phyloP scores from a whole-genome alignment of 2,329 filamentous ascomycete species.

The Colletotrichum simmondsii region DNA sequence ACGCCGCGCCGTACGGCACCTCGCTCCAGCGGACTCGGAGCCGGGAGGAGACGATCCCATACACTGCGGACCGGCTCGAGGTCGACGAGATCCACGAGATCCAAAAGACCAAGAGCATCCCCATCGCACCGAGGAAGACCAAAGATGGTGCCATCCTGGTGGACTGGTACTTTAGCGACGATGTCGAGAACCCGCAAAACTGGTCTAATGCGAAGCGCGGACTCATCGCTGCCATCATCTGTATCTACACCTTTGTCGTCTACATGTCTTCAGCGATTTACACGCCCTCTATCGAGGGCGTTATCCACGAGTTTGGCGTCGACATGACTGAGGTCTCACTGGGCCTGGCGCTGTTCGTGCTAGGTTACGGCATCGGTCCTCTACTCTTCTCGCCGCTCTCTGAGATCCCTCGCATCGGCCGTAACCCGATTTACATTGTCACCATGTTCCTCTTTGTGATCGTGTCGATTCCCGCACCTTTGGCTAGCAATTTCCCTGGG shows the following conservation, averaged over 20 bases:
- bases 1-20: conserved; percentile 26
- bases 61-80: conserved; percentile 46
- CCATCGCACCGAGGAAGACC: conserved; percentile 60
- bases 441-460: conserved; percentile 77
- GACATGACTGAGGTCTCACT: conserved; percentile 62
- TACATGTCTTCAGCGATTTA: conserved; percentile 62
- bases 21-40: conserved; percentile 11
- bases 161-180: conserved; percentile 66
- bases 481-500: conserved; percentile 71
- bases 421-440: conserved; percentile 74
- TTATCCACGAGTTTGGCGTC: conserved; percentile 65
- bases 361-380: conserved; percentile 73
- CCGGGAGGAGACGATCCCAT: conserved; percentile 37
- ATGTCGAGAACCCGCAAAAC: conserved; percentile 66
- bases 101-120: conserved; percentile 58
- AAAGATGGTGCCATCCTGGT: conserved; percentile 63
- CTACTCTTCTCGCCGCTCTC: conserved; percentile 73
- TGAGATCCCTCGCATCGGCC: conserved; percentile 74
- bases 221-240: conserved; percentile 56
- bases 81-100: conserved; percentile 48
- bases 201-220: conserved; percentile 58
- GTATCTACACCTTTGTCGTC: conserved; percentile 70
- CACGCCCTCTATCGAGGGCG: conserved; percentile 55
- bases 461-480: conserved; percentile 71
- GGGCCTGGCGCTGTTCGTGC: conserved; percentile 71